phyloP scores from a whole-genome alignment of 805 yeast genomes.

The Candida nitratophila region DNA sequence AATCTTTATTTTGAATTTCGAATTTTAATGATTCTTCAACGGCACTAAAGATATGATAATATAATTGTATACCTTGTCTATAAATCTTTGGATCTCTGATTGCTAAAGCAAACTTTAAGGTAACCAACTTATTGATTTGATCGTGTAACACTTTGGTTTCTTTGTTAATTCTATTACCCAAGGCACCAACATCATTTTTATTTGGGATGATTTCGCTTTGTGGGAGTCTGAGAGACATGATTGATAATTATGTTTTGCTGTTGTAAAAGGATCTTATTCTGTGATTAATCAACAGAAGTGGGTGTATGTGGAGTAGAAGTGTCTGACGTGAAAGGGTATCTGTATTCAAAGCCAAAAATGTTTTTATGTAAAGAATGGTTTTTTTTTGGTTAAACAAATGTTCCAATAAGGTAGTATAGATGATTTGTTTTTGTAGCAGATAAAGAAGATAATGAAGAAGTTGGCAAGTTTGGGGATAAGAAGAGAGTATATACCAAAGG shows the following conservation, averaged over 20 bases:
- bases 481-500: no score
- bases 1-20: conserved; percentile 32
- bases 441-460: no score
- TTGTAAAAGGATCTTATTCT: no score
- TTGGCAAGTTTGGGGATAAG: no score
- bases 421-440: no score
- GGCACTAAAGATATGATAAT: conserved; percentile 61
- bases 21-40: conserved; percentile 46
- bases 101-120: conserved; percentile 67
- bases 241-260: neutral
- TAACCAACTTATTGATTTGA: conserved; percentile 60
- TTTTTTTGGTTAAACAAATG: no score
- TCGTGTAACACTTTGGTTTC: conserved; percentile 64
- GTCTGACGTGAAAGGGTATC: no score
- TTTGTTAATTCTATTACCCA: conserved; percentile 72
- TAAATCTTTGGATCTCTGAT: conserved; percentile 68
- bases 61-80: conserved; percentile 74
- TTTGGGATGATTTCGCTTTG: conserved; percentile 60
- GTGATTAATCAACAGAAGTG: no score
- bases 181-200: conserved; percentile 76
- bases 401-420: no score
- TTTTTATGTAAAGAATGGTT: no score
- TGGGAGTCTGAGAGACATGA: conserved; percentile 9
- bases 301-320: no score
- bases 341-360: no score